Conservation (phyloP, 331 rosid species). For the Quercus lobata region DNA sequence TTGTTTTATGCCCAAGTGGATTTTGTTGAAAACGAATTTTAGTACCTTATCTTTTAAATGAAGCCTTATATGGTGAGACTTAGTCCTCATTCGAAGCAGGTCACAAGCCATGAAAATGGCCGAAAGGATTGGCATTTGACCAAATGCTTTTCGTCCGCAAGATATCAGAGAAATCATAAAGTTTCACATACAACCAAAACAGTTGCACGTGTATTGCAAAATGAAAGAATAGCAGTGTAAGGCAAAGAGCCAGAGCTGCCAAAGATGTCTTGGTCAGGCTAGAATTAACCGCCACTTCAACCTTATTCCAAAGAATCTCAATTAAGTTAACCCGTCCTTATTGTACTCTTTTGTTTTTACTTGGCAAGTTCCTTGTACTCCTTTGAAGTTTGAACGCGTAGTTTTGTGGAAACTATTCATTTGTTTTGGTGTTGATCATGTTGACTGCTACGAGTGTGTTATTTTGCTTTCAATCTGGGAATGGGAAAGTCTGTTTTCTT, state of each 20-base stretch:
- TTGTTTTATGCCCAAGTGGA: background rate
- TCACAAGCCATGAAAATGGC: background rate
- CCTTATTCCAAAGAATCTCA: too few species aligned
- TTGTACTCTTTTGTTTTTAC: background rate
- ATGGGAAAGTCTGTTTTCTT: too few species aligned
- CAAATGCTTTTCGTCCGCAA: background rate
- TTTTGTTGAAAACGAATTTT: background rate
- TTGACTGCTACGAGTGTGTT: too few species aligned
- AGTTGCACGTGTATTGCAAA: background rate
- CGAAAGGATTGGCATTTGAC: background rate
- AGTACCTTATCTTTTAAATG: background rate
- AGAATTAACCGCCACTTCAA: background rate
- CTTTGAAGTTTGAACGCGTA: background rate
- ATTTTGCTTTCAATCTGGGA: too few species aligned
- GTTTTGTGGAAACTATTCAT: slow-evolving; percentile 11
- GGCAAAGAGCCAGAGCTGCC: background rate
- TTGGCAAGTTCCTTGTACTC: slow-evolving; percentile 6
- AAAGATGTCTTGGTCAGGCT: slow-evolving; percentile 6
- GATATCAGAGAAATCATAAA: background rate
- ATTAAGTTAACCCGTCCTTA: background rate
- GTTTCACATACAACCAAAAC: background rate
- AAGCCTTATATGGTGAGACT: background rate
- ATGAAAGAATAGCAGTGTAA: background rate
- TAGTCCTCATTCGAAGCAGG: background rate
- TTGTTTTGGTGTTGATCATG: too few species aligned